Base-by-base conservation (phyloP, 352 stramenopile genomes). In the Pythium utonaiense region DNA sequence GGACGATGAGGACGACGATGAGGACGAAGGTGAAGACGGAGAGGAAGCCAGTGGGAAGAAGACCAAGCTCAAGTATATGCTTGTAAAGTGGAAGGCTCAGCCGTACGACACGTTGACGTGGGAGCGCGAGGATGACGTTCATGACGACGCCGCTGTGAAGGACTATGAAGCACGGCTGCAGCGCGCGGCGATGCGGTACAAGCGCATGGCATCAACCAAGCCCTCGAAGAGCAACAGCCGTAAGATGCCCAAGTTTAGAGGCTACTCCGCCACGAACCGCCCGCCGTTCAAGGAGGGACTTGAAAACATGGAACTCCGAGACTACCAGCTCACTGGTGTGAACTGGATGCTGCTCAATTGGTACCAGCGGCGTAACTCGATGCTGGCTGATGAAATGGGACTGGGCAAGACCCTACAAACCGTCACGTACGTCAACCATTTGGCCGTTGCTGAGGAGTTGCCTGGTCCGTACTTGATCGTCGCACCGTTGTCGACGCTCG, bases 281-380 rank as follows among this genome's bases (percentile, higher is more conserved):
- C 83, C 83, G 14, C 73, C 78, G 6, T 83, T 83, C 65, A 89
- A 76, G 42, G 73, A 79, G 27, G 69, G 70, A 50, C 42, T 50
- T 4, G 75, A 91, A 48, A 56, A 52, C 2, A 83, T 95, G 53
- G 83, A 93, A 45, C 75, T 99, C 31, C 89, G 98, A 19, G 96
- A 99, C 64, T 99, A 99, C 78, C 98, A 99, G 78, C 79, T 99
- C 45, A 97, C 97, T 19, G 98, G 98, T 36, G 92, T 99, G 3
- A 99, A 99, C 64, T 99, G 98, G 98, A 91, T 99, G 71, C 80
- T 99, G 38, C 98, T 96, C 60, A 99, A 98, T 71, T 99, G 95
- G 83, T 98, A 99, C 68, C 96, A 98, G 63, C 75, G 86, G n/a
- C 93, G 97, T 16, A 97, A 96, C 57, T 99, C 91, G 62, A 98